Percentiles rank a stretch among this genome's conserved stretches.
These are phyloP conservation scores for Fraxinus sp. DNA, from an alignment of 305 asterid species.

Conservation along the genomic window DNA sequence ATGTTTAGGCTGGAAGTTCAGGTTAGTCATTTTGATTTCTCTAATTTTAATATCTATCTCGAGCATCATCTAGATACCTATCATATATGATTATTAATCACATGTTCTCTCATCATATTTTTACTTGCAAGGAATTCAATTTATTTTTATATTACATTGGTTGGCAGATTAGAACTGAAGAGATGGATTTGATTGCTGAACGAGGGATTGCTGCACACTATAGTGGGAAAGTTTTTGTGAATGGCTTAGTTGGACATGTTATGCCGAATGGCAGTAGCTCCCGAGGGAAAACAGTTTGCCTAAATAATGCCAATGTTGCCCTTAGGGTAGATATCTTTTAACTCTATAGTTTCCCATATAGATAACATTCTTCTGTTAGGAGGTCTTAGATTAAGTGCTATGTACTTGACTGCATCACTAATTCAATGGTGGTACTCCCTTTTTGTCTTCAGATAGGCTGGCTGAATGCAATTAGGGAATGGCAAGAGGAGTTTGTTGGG, in stretches of 20 bases:
- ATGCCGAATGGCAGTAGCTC: slow-evolving; percentile 53
- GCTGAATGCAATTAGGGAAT: slow-evolving; percentile 96
- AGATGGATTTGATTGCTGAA: slow-evolving; percentile 89
- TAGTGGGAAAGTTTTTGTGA: slow-evolving; percentile 77
- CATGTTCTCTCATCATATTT: not conserved
- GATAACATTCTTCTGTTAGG: not conserved
- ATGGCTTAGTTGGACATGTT: slow-evolving; percentile 74
- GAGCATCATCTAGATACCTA: slow-evolving; percentile 3
- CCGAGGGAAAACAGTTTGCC: slow-evolving; percentile 67
- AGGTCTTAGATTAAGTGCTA: slow-evolving; percentile 8
- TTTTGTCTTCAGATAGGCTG: slow-evolving; percentile 71
- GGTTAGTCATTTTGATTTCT: slow-evolving; percentile 42
- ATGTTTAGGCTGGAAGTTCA: slow-evolving; percentile 87
- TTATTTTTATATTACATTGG: slow-evolving; percentile 1
- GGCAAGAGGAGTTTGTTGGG: slow-evolving; percentile 98
- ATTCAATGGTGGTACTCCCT: slow-evolving; percentile 15
- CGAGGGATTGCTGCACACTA: slow-evolving; percentile 96
- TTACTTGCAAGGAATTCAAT: not conserved
- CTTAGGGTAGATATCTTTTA: slow-evolving; percentile 59
- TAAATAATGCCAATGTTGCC: slow-evolving; percentile 86
- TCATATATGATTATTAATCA: not conserved
- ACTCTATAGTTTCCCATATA: slow-evolving; percentile 17
- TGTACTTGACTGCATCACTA: slow-evolving; percentile 19
- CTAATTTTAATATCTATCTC: not conserved
- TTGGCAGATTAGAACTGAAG: slow-evolving; percentile 84